Conservation (phyloP, 352 stramenopile species). For the Phytophthora podocarpi region DNA sequence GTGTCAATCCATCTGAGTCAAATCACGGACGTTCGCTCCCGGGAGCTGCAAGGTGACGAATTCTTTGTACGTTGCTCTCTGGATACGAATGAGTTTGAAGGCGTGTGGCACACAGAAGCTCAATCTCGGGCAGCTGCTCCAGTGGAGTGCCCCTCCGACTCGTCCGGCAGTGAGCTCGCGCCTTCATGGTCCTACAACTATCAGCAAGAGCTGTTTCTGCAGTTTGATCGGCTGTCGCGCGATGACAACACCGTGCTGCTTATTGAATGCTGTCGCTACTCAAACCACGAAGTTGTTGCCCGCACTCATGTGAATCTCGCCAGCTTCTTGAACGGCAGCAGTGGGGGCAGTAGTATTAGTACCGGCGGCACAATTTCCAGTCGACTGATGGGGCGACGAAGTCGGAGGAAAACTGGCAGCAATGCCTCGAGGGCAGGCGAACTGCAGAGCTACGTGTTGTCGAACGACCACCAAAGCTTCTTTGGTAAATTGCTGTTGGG, state of each 20-base stretch:
- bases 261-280: slow-evolving; percentile 78
- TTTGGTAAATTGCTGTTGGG: slow-evolving; percentile 79
- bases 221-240: slow-evolving; percentile 82
- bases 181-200: slow-evolving; percentile 68
- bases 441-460: slow-evolving; percentile 75
- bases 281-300: slow-evolving; percentile 79
- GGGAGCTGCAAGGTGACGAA: slow-evolving; percentile 62
- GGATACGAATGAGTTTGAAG: slow-evolving; percentile 85
- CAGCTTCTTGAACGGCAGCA: slow-evolving; percentile 69
- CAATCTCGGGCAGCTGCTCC: slow-evolving; percentile 62
- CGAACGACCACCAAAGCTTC: slow-evolving; percentile 86
- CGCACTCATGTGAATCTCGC: slow-evolving; percentile 84
- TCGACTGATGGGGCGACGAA: slow-evolving; percentile 32
- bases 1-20: slow-evolving; percentile 73
- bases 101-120: slow-evolving; percentile 83
- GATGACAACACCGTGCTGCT: slow-evolving; percentile 88
- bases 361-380: slow-evolving; percentile 25
- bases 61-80: slow-evolving; percentile 88
- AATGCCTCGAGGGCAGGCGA: slow-evolving; percentile 30
- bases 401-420: slow-evolving; percentile 26
- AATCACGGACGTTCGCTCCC: slow-evolving; percentile 67
- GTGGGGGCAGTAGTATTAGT: slow-evolving; percentile 11
- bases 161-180: slow-evolving; percentile 13
- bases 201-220: slow-evolving; percentile 80
- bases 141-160: slow-evolving; percentile 35